Evolutionary conservation across 352 stramenopile genomes (phyloP), one percentile per base, ranked within the genome.

Genomic region (Phytophthora pluvialis): DNA sequence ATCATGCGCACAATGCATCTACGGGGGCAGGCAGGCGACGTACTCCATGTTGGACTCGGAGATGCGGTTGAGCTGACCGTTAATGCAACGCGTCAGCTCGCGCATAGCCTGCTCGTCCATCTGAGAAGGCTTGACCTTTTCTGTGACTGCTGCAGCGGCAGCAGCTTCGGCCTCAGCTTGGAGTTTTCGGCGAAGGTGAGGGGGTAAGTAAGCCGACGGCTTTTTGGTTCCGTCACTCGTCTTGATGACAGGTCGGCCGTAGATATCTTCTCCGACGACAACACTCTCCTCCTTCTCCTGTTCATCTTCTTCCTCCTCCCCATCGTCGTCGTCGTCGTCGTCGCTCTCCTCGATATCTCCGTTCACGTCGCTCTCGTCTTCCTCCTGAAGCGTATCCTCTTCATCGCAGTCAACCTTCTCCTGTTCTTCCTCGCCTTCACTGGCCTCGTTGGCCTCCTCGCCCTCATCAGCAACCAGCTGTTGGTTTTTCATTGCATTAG

Each of bases 21-120:
- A 39, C 29, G 6, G 29, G 1, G 21, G 11, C 25, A 58, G 10
- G 32, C n/a, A n/a, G n/a, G 21, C 11, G 35, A 73, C 78, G 50
- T 66, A 88, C 76, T 98, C 90, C 76, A 97, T 94, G 60, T 97
- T 97, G 54, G 78, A 83, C 73, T 97, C 92, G 13, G 90, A 94
- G 46, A 98, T 91, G 39, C 91, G 88, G 66, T 97, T 98, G 5
- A 97, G 70, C 59, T 97, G 89, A 21, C 91, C 91, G 64, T 97
- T 97, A 31, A 98, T 71, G 32, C 81, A 75, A 4, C 89, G 83
- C 26, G 77, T 77, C 55, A 95, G 62, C 54, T 93, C 84, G 0
- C 86, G 80, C 43, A 93, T 57, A 11, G 73, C 73, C 56, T 91
- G 78, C 43, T 92, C 83, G 45, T 94, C 82, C 83, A 92, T 91